Conservation (phyloP, 345 rosid species). For the Theobroma cacao region DNA sequence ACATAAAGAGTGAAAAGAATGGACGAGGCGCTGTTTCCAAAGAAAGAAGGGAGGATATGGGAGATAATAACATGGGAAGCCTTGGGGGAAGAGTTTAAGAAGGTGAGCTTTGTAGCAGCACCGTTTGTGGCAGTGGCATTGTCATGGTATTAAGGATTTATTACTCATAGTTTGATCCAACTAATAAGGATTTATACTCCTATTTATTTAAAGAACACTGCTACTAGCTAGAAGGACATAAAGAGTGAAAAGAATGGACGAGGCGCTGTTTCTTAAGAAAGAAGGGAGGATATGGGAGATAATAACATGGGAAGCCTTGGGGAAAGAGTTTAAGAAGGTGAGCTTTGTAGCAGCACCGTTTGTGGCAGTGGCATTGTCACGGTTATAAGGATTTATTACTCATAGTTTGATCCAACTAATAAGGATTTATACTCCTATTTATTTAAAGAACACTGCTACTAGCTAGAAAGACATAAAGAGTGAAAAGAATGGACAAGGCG, state of each 20-base stretch:
- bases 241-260: not conserved
- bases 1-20: no score
- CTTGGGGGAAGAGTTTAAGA: constrained; percentile 14
- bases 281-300: not conserved
- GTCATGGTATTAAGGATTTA: not conserved
- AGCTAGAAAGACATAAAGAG: not conserved
- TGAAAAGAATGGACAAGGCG: not conserved
- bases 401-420: no score
- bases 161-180: no score
- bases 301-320: not conserved
- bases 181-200: not conserved
- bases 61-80: not conserved
- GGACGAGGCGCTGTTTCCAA: no score
- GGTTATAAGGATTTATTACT: not conserved
- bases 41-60: not conserved
- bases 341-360: constrained; percentile 18
- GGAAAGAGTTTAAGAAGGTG: constrained; percentile 19
- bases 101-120: constrained; percentile 16
- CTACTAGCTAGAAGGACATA: no score
- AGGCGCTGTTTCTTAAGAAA: not conserved
- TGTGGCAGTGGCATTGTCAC: constrained; percentile 15
- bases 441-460: no score
- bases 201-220: no score
- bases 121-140: constrained; percentile 19
- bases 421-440: no score